A percentile compares a stretch with the other conserved stretches of the same genome.
Evolutionary conservation across 2,329 filamentous ascomycete genomes (phyloP).

Genomic region (Microsporum ferrugineum): DNA sequence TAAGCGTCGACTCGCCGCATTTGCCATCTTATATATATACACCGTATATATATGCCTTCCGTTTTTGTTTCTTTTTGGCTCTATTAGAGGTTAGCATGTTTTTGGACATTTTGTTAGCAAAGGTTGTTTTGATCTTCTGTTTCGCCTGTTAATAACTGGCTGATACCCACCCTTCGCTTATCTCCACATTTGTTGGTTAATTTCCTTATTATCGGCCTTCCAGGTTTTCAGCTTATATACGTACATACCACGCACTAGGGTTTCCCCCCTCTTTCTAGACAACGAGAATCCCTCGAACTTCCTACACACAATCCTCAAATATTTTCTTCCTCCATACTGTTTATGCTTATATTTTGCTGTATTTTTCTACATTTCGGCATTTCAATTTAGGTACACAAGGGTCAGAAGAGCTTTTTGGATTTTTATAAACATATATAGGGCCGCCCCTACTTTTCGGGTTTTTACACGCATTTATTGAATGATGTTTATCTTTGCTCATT

Average conservation of each 20-base stretch:
- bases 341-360: neutral
- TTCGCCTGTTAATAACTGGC: neutral
- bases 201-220: neutral
- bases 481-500: neutral
- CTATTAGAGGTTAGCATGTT: neutral
- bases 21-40: neutral
- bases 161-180: neutral
- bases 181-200: neutral
- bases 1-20: constrained; percentile 11
- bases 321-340: neutral
- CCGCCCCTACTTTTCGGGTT: neutral
- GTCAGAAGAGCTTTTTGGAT: neutral
- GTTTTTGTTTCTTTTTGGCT: neutral
- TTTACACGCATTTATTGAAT: neutral
- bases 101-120: no score
- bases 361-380: neutral
- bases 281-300: neutral
- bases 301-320: neutral
- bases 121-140: neutral
- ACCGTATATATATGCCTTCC: neutral
- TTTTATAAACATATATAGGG: neutral
- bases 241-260: neutral
- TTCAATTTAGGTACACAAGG: neutral
- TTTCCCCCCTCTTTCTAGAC: neutral
- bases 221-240: no score